These are phyloP conservation scores for Aspergillus spinulosporus DNA, from an alignment of 2,329 filamentous ascomycete species.

Conservation along the genomic window DNA sequence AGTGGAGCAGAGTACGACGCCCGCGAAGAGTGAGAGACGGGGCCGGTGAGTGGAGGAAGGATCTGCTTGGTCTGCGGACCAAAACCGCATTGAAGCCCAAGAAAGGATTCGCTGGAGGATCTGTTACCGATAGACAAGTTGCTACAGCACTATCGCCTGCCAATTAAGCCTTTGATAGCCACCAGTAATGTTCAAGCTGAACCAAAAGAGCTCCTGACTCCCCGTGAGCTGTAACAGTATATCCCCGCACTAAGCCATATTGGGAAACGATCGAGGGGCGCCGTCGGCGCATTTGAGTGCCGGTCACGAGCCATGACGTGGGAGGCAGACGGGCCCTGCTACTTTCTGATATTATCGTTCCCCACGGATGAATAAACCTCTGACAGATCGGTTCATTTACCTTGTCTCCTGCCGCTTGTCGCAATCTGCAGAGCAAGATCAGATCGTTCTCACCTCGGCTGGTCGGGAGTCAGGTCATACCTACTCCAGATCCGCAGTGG, in stretches of 20 bases:
- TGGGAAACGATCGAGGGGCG: constrained; percentile 20
- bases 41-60: constrained; percentile 23
- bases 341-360: not conserved
- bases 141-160: not conserved
- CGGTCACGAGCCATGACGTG: constrained; percentile 23
- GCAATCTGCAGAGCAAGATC: not conserved
- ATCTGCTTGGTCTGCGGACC: constrained; percentile 24
- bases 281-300: constrained; percentile 15
- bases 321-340: constrained; percentile 6
- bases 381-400: not conserved
- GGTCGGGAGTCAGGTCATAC: not conserved
- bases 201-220: not conserved
- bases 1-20: constrained; percentile 38
- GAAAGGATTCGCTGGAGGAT: not conserved
- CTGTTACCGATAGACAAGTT: not conserved
- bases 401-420: not conserved
- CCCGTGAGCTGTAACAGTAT: not conserved
- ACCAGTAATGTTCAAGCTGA: not conserved
- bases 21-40: constrained; percentile 30
- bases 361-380: not conserved
- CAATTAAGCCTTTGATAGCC: not conserved
- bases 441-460: not conserved
- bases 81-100: constrained; percentile 20
- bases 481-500: not conserved
- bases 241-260: constrained; percentile 23